Evolutionary conservation across 1,284 basidiomycete genomes (phyloP).

Genomic region (Trichosporon asahii): DNA sequence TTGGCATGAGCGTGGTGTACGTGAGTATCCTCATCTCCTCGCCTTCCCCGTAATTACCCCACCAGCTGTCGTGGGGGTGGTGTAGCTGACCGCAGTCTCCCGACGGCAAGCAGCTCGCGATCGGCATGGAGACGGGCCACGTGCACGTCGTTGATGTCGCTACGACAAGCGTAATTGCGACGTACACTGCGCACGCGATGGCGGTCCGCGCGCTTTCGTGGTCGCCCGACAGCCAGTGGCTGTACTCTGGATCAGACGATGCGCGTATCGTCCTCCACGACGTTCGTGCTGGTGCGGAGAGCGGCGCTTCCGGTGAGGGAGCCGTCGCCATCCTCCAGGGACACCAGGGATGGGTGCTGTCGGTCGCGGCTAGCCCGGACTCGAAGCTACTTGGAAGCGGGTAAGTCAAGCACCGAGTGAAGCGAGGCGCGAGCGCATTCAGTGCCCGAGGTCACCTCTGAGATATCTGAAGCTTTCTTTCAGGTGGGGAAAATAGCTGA

Average conservation of each 20-base stretch:
- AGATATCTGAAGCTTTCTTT: no score
- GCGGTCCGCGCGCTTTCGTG: constrained; percentile 74
- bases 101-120: constrained; percentile 71
- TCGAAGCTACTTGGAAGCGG: constrained; percentile 71
- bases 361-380: constrained; percentile 73
- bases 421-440: neutral
- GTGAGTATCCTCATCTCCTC: constrained; percentile 55
- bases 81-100: constrained; percentile 62
- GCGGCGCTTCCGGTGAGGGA: constrained; percentile 54
- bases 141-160: constrained; percentile 75
- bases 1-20: constrained; percentile 73
- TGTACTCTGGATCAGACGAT: constrained; percentile 82
- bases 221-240: constrained; percentile 72
- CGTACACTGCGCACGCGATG: constrained; percentile 80
- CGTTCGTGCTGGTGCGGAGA: constrained; percentile 55
- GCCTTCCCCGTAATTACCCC: no score
- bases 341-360: constrained; percentile 81
- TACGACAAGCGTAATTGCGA: constrained; percentile 61
- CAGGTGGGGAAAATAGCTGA: no score
- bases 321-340: constrained; percentile 76
- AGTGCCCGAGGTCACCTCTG: no score
- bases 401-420: constrained; percentile 54
- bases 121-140: constrained; percentile 74
- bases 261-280: constrained; percentile 81
- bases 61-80: neutral